These are phyloP conservation scores for Candida anutae DNA, from an alignment of 1,139 yeast genomes.

Conservation along the genomic window DNA sequence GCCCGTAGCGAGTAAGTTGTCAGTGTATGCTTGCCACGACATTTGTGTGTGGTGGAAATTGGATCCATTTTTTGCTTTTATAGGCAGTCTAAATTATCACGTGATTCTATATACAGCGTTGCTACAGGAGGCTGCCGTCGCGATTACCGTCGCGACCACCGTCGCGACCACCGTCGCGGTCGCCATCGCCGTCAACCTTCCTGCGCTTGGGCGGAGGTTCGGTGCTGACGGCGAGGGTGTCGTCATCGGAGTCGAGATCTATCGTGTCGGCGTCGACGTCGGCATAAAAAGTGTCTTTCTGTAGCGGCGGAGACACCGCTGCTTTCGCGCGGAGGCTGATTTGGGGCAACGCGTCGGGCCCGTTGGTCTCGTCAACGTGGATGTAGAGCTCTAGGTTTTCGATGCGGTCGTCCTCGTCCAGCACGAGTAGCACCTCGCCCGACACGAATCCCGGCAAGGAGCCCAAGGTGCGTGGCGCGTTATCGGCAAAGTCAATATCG, in stretches of 20 bases:
- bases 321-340: slow-evolving; percentile 15
- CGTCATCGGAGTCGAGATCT: slow-evolving; percentile 9
- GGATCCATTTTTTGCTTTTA: too few relatives aligned
- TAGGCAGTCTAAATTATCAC: too few relatives aligned
- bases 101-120: too few relatives aligned
- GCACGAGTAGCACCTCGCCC: slow-evolving; percentile 59
- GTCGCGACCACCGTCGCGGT: too few relatives aligned
- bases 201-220: slow-evolving; percentile 10
- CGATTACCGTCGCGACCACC: too few relatives aligned
- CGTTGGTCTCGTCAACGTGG: slow-evolving; percentile 12
- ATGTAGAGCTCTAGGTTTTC: slow-evolving; percentile 67
- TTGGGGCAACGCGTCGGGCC: slow-evolving; percentile 10
- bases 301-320: not conserved
- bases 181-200: too few relatives aligned
- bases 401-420: slow-evolving; percentile 68
- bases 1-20: slow-evolving; percentile 78
- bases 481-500: slow-evolving; percentile 87
- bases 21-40: slow-evolving; percentile 79
- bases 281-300: not conserved
- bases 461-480: slow-evolving; percentile 39
- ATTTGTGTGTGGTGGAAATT: too few relatives aligned
- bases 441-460: slow-evolving; percentile 46
- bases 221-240: too few relatives aligned
- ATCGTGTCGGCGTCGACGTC: slow-evolving; percentile 4
- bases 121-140: too few relatives aligned